A percentile compares a stretch with the other conserved stretches of the same genome.
Conservation (phyloP, 306 rosid species). For the Rosa persica region DNA sequence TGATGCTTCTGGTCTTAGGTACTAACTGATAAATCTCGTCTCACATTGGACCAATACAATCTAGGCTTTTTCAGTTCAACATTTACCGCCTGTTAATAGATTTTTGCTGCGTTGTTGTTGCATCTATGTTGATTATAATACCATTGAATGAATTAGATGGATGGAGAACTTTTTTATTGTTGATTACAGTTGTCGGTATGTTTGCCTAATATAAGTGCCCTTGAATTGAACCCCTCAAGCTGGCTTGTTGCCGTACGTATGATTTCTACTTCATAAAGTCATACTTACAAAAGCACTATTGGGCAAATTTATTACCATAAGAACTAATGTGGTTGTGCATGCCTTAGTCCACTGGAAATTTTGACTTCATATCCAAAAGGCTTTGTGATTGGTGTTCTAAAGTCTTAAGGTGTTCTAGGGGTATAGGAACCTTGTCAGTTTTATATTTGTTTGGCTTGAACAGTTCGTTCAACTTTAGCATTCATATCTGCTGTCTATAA, state of each 20-base stretch:
- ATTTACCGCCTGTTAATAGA: background rate
- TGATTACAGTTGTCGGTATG: background rate
- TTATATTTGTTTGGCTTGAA: background rate
- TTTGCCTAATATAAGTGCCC: background rate
- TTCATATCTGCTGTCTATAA: no score
- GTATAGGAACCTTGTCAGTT: background rate
- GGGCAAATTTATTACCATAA: no score
- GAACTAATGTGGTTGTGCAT: background rate
- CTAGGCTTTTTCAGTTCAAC: background rate
- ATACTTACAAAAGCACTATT: background rate
- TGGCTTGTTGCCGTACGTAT: background rate
- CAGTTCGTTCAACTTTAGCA: no score
- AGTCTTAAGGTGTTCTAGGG: background rate
- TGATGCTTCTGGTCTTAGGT: conserved; percentile 91
- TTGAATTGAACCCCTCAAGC: background rate
- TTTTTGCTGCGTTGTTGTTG: background rate
- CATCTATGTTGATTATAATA: background rate
- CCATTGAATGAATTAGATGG: background rate
- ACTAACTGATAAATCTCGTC: conserved; percentile 19
- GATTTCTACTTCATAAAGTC: background rate
- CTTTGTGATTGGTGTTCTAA: background rate
- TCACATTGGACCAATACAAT: background rate
- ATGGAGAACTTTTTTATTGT: background rate
- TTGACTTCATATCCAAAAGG: background rate
- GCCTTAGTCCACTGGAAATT: background rate